These are phyloP conservation scores for Seminavis robusta DNA, from an alignment of 108 stramenopile species.

Conservation along the genomic window DNA sequence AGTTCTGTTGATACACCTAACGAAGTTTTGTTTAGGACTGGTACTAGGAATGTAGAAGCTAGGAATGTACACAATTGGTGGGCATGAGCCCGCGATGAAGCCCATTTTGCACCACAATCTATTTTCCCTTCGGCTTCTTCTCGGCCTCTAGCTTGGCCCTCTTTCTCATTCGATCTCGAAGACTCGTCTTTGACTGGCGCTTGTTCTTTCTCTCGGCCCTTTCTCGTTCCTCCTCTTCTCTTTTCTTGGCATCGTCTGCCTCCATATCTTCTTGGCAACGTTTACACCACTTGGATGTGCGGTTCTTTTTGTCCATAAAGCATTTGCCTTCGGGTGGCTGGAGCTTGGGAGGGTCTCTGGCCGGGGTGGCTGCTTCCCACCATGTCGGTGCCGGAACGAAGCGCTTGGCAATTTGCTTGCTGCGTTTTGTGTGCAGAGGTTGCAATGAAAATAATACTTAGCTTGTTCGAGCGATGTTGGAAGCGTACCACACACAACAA, in stretches of 20 bases:
- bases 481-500: too few species aligned
- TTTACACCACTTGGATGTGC: conserved; percentile 53
- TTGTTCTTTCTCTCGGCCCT: conserved; percentile 47
- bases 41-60: too few species aligned
- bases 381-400: conserved; percentile 71
- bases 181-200: conserved; percentile 18
- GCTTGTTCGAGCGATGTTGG: too few species aligned
- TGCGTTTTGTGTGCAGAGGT: too few species aligned
- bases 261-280: conserved; percentile 73
- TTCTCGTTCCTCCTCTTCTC: conserved; percentile 41
- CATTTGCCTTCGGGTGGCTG: conserved; percentile 69
- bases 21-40: too few species aligned
- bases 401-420: conserved; percentile 72
- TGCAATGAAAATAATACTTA: too few species aligned
- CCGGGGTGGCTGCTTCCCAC: conserved; percentile 53
- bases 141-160: conserved; percentile 29
- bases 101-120: too few species aligned
- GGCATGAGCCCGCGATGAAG: too few species aligned
- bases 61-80: too few species aligned
- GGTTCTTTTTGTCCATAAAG: conserved; percentile 54
- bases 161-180: conserved; percentile 53
- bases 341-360: conserved; percentile 49
- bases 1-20: too few species aligned
- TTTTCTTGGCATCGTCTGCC: conserved; percentile 40
- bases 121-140: too few species aligned